Conservation (phyloP, 768 basidiomycete species). For the Tylopilus sp. region DNA sequence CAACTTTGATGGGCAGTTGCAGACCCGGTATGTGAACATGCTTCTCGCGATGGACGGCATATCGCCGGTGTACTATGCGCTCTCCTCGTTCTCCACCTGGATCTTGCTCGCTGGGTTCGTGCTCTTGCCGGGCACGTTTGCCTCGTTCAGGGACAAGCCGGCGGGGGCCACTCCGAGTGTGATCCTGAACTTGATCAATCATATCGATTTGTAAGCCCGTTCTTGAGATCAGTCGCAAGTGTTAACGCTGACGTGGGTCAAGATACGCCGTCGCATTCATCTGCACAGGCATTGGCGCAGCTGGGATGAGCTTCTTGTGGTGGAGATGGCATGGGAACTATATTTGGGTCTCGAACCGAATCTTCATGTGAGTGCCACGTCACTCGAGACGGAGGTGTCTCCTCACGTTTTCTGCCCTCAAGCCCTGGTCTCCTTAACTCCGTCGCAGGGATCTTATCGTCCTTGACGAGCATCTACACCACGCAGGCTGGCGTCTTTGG, state of each 20-base stretch:
- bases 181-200: conserved; percentile 37
- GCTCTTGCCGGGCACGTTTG: conserved; percentile 60
- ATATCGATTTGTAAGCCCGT: conserved; percentile 44
- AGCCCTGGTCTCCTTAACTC: conserved; percentile 60
- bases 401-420: conserved; percentile 6
- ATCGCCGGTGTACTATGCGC: conserved; percentile 44
- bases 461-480: conserved; percentile 49
- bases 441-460: conserved; percentile 53
- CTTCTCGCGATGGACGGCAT: conserved; percentile 58
- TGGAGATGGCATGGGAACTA: conserved; percentile 60
- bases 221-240: neutral
- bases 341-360: conserved; percentile 53
- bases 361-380: conserved; percentile 46
- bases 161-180: conserved; percentile 30
- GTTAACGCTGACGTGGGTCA: conserved; percentile 1
- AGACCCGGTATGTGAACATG: conserved; percentile 60
- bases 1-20: conserved; percentile 17
- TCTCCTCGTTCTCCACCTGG: conserved; percentile 62
- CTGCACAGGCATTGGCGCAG: conserved; percentile 51
- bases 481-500: conserved; percentile 45
- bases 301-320: conserved; percentile 58
- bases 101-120: conserved; percentile 60
- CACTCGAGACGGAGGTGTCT: neutral
- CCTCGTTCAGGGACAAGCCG: conserved; percentile 34
- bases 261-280: conserved; percentile 54